Conservation (phyloP, 331 rosid species). For the Malus hybrid region DNA sequence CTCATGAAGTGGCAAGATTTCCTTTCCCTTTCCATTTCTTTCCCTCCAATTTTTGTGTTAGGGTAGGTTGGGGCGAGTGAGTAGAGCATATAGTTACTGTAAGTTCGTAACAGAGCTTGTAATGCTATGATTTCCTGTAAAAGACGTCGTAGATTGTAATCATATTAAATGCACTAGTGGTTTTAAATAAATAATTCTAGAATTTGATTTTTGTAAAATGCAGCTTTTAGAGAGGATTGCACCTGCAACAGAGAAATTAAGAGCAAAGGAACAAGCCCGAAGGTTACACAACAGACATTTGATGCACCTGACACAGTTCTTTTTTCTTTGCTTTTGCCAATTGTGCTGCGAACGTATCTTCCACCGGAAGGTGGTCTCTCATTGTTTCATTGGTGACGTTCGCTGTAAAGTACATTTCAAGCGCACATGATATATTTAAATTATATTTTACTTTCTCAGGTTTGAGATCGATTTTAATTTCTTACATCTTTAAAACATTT, state of each 20-base stretch:
- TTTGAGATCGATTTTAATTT: no score
- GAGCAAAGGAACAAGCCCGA: slow-evolving; percentile 73
- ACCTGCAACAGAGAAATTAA: slow-evolving; percentile 75
- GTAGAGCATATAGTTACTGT: background rate
- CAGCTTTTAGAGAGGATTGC: slow-evolving; percentile 83
- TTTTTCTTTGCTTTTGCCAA: background rate
- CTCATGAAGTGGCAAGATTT: background rate
- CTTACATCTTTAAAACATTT: no score
- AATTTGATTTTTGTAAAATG: slow-evolving; percentile 13
- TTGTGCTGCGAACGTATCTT: background rate
- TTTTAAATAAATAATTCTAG: background rate
- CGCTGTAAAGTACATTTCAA: background rate
- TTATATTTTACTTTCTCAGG: no score
- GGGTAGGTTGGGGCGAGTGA: background rate
- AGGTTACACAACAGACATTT: slow-evolving; percentile 59
- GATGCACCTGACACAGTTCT: background rate
- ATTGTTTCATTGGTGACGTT: background rate
- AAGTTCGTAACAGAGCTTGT: background rate
- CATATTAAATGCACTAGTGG: background rate
- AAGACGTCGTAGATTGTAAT: background rate
- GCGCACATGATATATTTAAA: background rate
- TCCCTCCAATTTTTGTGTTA: background rate
- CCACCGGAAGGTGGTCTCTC: slow-evolving; percentile 1
- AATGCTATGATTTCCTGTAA: background rate
- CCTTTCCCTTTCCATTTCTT: background rate